phyloP scores from a whole-genome alignment of 768 basidiomycete species.

The Tylopilus vinaceipallidus region DNA sequence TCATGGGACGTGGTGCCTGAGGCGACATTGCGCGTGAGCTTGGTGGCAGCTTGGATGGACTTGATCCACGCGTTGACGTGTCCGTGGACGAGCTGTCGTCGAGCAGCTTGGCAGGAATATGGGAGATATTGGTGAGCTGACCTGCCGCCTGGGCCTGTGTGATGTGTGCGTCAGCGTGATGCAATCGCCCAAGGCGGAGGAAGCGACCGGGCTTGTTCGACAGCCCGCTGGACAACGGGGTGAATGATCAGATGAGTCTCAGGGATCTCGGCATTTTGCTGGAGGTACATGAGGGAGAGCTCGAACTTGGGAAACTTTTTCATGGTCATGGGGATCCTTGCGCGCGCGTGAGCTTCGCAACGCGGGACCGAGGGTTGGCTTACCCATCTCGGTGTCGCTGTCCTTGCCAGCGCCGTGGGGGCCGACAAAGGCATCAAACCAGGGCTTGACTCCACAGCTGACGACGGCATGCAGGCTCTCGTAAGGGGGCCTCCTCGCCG shows the following conservation, averaged over 20 bases:
- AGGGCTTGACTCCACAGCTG: constrained; percentile 93
- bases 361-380: neutral
- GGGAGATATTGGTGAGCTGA: constrained; percentile 70
- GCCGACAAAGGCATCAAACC: constrained; percentile 97
- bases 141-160: constrained; percentile 49
- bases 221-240: constrained; percentile 82
- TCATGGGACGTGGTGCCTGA: constrained; percentile 97
- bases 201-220: constrained; percentile 55
- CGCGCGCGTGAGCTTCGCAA: constrained; percentile 5
- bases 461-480: constrained; percentile 95
- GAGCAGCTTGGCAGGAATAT: constrained; percentile 69
- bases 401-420: constrained; percentile 75
- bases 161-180: too few relatives aligned
- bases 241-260: constrained; percentile 93
- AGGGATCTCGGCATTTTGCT: constrained; percentile 99
- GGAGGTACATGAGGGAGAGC: constrained; percentile 87
- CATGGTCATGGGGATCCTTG: constrained; percentile 95
- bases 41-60: constrained; percentile 94
- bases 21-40: constrained; percentile 88
- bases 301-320: constrained; percentile 99
- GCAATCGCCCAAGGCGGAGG: too few relatives aligned
- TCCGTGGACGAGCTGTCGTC: constrained; percentile 88
- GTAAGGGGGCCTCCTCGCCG: constrained; percentile 86
- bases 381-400: constrained; percentile 82
- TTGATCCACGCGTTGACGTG: constrained; percentile 99